Evolutionary conservation across 805 yeast genomes (phyloP).

Genomic region (Hyphopichia homilentoma): DNA sequence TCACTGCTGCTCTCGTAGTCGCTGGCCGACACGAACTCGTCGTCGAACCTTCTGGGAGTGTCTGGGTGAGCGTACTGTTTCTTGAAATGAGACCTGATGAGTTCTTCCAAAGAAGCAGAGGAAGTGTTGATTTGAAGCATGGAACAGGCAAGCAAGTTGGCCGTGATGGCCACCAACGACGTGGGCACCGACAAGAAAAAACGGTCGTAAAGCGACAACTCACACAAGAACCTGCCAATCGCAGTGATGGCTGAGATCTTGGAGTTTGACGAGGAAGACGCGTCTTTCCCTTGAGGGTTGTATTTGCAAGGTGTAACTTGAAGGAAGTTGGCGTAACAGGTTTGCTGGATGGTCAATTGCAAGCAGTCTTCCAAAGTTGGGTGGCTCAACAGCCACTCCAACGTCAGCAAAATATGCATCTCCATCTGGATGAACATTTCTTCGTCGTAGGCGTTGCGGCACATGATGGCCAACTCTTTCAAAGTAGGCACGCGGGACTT

Average conservation of each 20-base stretch:
- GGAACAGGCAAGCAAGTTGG: constrained; percentile 51
- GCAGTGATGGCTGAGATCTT: constrained; percentile 52
- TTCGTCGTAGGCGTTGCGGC: constrained; percentile 55
- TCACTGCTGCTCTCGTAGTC: constrained; percentile 5
- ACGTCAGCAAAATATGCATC: constrained; percentile 62
- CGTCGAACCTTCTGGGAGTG: constrained; percentile 1
- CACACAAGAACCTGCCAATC: constrained; percentile 52
- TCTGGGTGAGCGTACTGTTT: neutral
- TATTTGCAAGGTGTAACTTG: constrained; percentile 23
- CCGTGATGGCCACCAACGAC: constrained; percentile 46
- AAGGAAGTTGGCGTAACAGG: constrained; percentile 10
- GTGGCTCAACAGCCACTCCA: constrained; percentile 48
- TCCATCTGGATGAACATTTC: constrained; percentile 56
- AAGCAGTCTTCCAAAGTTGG: constrained; percentile 51
- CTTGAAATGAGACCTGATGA: constrained; percentile 9
- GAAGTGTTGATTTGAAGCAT: constrained; percentile 49
- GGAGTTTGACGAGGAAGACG: constrained; percentile 10
- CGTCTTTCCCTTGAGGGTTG: constrained; percentile 10
- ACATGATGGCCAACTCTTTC: constrained; percentile 51
- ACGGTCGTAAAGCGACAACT: constrained; percentile 49
- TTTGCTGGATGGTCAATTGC: constrained; percentile 33
- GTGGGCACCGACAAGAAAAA: constrained; percentile 43
- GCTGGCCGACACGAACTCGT: neutral
- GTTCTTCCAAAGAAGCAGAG: constrained; percentile 25
- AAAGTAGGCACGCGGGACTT: constrained; percentile 56